Percentiles rank a stretch among this genome's conserved stretches.
These are phyloP conservation scores for Pichia heedii DNA, from an alignment of 805 yeast genomes.

Conservation along the genomic window DNA sequence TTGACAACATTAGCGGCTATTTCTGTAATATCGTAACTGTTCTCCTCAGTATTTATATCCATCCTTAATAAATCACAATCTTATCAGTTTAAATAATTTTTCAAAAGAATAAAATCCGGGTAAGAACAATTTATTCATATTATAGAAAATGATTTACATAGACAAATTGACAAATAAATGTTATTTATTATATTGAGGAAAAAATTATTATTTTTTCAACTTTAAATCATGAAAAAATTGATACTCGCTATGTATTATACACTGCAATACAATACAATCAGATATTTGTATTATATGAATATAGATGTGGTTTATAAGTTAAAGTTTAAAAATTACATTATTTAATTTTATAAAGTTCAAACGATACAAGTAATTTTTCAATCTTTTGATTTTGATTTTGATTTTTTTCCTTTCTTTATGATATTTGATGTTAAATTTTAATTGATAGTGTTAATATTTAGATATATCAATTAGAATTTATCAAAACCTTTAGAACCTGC, in stretches of 20 bases:
- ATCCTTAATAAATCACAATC: not conserved
- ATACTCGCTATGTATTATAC: too few species aligned
- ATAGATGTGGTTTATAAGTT: too few species aligned
- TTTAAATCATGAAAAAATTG: too few species aligned
- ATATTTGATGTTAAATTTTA: not conserved
- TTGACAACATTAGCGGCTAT: not conserved
- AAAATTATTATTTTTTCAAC: too few species aligned
- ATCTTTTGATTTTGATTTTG: too few species aligned
- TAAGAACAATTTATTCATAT: too few species aligned
- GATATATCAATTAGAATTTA: conserved; percentile 62
- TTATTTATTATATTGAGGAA: too few species aligned
- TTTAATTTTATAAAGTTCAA: not conserved
- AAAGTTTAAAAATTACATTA: not conserved
- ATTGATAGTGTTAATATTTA: conserved; percentile 10
- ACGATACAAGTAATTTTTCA: not conserved
- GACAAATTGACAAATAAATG: too few species aligned
- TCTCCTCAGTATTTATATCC: not conserved
- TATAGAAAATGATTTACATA: too few species aligned
- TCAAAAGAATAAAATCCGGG: not conserved
- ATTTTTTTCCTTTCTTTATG: too few species aligned
- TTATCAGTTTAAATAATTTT: not conserved
- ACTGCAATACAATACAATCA: too few species aligned
- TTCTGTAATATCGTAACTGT: not conserved
- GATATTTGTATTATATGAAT: too few species aligned
- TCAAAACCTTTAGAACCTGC: conserved; percentile 88